Base-by-base conservation (phyloP, 2,329 filamentous ascomycete species). In the Fusarium sp. region DNA sequence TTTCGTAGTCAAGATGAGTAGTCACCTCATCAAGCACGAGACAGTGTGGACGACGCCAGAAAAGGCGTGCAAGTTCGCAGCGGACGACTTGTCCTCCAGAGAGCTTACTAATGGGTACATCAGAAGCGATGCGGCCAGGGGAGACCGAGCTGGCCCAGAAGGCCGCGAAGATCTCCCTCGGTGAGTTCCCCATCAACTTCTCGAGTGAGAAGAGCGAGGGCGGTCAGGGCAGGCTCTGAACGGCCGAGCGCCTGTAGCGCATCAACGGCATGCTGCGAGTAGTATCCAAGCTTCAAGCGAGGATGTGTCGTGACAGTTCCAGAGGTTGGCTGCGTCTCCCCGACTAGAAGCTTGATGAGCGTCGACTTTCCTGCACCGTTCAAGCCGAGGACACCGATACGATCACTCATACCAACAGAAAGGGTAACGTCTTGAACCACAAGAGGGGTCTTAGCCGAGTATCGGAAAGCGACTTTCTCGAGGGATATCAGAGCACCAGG, bases 301-400 rank as follows among this genome's bases (percentile, higher is more conserved):
- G 94, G 89, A 80, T 97, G 94, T 0, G 86, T 86, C 1, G 89
- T 88, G 2, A 94, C 83, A 0, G 86, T 89, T 1, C 94, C 93
- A 4, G 87, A 85, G 0, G 88, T 89, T 0, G 92, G 91, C 7
- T 84, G 85, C 2, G 87, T 81, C 16, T 87, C 86, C 1, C 88
- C 90, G n/a, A 91, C 91, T 3, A 96, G 87, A 5, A 96, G 84
- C 57, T 90, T 91, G 67, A 96, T 87, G 11, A 97, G 85, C 0
- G 94, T 97, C 2, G 93, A 94, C 81, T 97, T 97, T 3, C 95
- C 95, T 1, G 91, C 89, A 1, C 94, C 95, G 80, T 97, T 97
- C 50, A 97, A 86, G 0, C 94, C 95, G 27, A 94, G 86, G 45
- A 97, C 87, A 0, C 93, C 94, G 27, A 96, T 85, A 1, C 94